Evolutionary conservation across 805 yeast species (phyloP).

Genomic region (Zygotorulaspora danielsina): DNA sequence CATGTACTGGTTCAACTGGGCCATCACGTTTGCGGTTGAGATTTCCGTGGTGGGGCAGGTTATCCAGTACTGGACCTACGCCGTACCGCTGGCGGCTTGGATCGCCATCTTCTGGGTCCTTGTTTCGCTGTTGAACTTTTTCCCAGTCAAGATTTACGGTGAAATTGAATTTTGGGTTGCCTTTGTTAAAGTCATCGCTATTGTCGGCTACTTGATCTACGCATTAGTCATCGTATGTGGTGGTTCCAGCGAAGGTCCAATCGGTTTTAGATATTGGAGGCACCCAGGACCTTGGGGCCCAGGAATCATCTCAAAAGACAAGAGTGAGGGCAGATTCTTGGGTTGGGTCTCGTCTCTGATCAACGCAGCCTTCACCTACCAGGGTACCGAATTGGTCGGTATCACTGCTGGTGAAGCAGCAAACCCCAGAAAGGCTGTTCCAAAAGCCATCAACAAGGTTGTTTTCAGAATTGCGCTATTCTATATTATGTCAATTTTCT

Average conservation of each 20-base stretch:
- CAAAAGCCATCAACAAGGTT: slow-evolving; percentile 62
- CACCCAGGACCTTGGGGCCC: slow-evolving; percentile 69
- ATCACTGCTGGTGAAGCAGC: slow-evolving; percentile 58
- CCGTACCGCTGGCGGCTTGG: slow-evolving; percentile 61
- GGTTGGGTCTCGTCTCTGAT: slow-evolving; percentile 54
- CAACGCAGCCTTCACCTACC: slow-evolving; percentile 55
- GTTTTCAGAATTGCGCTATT: slow-evolving; percentile 58
- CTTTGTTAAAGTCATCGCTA: slow-evolving; percentile 49
- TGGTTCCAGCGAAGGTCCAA: slow-evolving; percentile 52
- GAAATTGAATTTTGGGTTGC: slow-evolving; percentile 58
- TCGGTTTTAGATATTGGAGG: slow-evolving; percentile 62
- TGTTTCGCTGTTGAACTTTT: slow-evolving; percentile 42
- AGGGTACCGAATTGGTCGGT: slow-evolving; percentile 57
- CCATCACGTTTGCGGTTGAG: slow-evolving; percentile 62
- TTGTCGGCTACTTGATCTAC: slow-evolving; percentile 50
- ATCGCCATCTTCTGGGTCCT: slow-evolving; percentile 49
- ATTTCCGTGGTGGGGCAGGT: slow-evolving; percentile 54
- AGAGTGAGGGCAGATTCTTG: slow-evolving; percentile 44
- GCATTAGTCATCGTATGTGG: slow-evolving; percentile 56
- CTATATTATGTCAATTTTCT: slow-evolving; percentile 56
- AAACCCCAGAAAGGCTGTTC: slow-evolving; percentile 65
- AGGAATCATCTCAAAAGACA: slow-evolving; percentile 42
- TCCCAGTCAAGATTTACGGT: slow-evolving; percentile 54
- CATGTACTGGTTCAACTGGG: slow-evolving; percentile 72
- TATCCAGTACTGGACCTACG: slow-evolving; percentile 49